Evolutionary conservation across 1,284 basidiomycete species (phyloP), one percentile per base, ranked within the genome.

Genomic region (Ceratobasidium sp.): DNA sequence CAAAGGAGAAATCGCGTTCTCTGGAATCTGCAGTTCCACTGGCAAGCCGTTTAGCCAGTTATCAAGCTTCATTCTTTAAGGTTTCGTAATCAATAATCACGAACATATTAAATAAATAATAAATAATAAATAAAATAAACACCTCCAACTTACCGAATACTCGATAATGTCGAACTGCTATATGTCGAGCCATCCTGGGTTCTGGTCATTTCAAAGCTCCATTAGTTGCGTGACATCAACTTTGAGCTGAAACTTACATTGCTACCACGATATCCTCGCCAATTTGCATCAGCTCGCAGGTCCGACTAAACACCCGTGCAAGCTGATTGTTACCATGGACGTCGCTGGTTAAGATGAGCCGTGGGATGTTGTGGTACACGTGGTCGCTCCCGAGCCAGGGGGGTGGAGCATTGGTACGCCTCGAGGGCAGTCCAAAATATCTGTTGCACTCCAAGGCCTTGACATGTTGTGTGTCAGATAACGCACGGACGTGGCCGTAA

Each of bases 21-120:
- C 54, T 42, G 22, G 43, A 56, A 56, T 27, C 13, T 40, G 31
- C 17, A 56, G 34, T 12, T 42, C 54, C 22, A 2, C 22, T 2
- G 54, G 54, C n/a, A 56, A 27, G 6, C 43, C 54, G 13, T 27
- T 56, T 17, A 56, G 38, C 54, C 54, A 56, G n/a, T 20, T n/a
- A 56, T 56, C 54, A 22, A 54, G 20, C n/a, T 22, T 54, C 52
- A 31, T 35, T 12, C 52, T 54, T 35, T 35, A 35, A 29, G 10
- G 29, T 50, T n/a, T n/a, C n/a, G 12, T 35, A 54, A 20, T 35
- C 20, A 35, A 3, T 54, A 8, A 35, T 31, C 31, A 35, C 10
- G 17, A 1, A 8, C 4, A 1, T 20, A 20, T 22, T 13, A 34
- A 3, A 5, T 22, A 20, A 15, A 13, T 6, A 7, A 34, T n/a